phyloP scores from a whole-genome alignment of 1,284 basidiomycete genomes.

The Inonotus hispidus region DNA sequence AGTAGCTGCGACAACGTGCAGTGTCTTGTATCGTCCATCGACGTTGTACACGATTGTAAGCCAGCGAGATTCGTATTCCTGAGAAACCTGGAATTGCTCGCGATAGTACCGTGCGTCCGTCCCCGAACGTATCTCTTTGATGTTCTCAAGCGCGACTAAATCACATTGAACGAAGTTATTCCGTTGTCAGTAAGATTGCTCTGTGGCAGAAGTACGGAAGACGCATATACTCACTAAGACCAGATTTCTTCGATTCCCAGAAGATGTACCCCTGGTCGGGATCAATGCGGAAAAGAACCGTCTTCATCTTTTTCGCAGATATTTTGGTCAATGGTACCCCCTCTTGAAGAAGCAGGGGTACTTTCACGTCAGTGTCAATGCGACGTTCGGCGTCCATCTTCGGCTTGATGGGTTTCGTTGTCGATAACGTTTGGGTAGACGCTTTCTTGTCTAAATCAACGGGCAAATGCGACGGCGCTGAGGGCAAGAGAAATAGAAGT shows the following conservation, averaged over 20 bases:
- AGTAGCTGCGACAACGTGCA: conserved; percentile 82
- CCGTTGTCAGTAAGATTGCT: background rate
- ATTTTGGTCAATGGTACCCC: conserved; percentile 85
- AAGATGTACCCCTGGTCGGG: conserved; percentile 76
- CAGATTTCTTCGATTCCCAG: conserved; percentile 78
- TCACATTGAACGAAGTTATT: background rate
- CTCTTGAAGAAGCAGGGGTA: conserved; percentile 48
- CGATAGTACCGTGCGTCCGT: conserved; percentile 74
- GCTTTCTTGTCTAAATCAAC: background rate
- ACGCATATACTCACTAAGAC: conserved; percentile 54
- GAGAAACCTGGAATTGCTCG: conserved; percentile 64
- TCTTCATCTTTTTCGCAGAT: conserved; percentile 78
- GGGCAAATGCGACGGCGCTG: background rate
- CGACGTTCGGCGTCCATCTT: background rate
- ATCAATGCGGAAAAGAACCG: conserved; percentile 70
- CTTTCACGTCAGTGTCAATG: conserved; percentile 21
- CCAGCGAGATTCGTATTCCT: conserved; percentile 63
- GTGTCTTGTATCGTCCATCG: conserved; percentile 82
- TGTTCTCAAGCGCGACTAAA: conserved; percentile 82
- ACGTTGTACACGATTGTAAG: conserved; percentile 75
- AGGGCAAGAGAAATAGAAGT: background rate
- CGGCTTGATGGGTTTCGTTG: background rate
- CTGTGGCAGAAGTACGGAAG: background rate
- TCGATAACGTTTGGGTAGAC: background rate
- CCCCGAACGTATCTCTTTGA: conserved; percentile 87